Evolutionary conservation across 1,284 basidiomycete species (phyloP).

Genomic region (Malassezia cuniculi): DNA sequence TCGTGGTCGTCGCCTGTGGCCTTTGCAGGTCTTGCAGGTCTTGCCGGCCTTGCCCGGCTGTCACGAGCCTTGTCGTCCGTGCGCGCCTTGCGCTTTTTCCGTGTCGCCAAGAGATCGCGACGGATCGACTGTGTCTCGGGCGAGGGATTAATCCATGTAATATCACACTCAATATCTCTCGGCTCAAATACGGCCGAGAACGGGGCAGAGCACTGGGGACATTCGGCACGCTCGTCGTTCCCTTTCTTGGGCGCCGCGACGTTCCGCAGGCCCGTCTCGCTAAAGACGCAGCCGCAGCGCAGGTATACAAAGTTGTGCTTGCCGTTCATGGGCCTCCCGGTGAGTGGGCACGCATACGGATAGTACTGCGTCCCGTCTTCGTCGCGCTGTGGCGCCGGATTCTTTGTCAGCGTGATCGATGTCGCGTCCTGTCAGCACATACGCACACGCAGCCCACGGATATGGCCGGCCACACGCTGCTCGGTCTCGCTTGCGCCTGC

Average conservation of each 20-base stretch:
- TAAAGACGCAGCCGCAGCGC: constrained; percentile 33
- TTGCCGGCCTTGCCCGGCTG: not conserved
- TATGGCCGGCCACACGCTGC: constrained; percentile 20
- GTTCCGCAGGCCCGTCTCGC: constrained; percentile 24
- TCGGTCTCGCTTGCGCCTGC: constrained; percentile 5
- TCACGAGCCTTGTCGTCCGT: not conserved
- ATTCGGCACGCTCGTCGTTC: not conserved
- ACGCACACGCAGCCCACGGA: constrained; percentile 19
- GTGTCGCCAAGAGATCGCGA: constrained; percentile 18
- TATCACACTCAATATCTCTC: constrained; percentile 7
- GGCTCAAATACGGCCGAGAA: not conserved
- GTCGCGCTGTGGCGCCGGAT: constrained; percentile 8
- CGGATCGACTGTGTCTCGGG: constrained; percentile 16
- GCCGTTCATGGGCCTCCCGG: constrained; percentile 34
- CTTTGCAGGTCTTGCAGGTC: not conserved
- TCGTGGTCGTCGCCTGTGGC: too few species aligned
- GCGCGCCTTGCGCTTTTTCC: constrained; percentile 1
- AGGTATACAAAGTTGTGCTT: constrained; percentile 35
- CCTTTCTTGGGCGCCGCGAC: constrained; percentile 3
- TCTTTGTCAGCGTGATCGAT: constrained; percentile 20
- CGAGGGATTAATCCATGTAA: constrained; percentile 27
- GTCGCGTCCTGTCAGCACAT: constrained; percentile 19
- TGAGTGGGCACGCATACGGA: constrained; percentile 38
- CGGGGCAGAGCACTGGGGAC: constrained; percentile 1
- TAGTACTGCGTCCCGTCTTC: constrained; percentile 11